These are phyloP conservation scores for Posidonia oceanica DNA, from an alignment of 116 monocot genomes.

Conservation along the genomic window DNA sequence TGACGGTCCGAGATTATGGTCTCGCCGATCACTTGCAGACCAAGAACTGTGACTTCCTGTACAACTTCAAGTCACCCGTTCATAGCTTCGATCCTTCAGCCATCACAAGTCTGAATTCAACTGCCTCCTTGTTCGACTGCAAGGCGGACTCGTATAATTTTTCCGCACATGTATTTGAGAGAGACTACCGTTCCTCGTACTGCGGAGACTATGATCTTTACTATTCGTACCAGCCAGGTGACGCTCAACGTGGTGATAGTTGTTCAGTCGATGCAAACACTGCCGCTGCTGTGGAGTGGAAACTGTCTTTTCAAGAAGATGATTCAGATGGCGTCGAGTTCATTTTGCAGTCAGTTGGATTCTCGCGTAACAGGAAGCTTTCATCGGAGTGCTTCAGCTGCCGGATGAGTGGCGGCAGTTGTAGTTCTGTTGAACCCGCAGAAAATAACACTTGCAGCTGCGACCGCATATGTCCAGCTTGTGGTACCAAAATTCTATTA, in stretches of 20 bases:
- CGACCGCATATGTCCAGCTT: not conserved
- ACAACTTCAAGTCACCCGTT: not conserved
- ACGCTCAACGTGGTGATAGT: not conserved
- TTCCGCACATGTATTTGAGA: not conserved
- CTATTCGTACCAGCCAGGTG: not conserved
- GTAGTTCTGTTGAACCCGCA: not conserved
- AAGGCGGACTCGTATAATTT: slow-evolving; percentile 1
- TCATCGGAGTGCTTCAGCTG: not conserved
- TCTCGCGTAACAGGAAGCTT: not conserved
- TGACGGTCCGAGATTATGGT: not conserved
- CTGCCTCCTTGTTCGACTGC: slow-evolving; percentile 4
- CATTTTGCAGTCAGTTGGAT: not conserved
- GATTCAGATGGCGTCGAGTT: not conserved
- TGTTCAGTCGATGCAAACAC: not conserved
- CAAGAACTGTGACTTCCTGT: slow-evolving; percentile 3
- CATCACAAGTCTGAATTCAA: not conserved
- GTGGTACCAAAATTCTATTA: not conserved
- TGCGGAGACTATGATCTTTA: slow-evolving; percentile 2
- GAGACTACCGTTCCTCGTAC: not conserved
- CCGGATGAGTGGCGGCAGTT: not conserved
- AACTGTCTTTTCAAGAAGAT: not conserved
- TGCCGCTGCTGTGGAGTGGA: not conserved
- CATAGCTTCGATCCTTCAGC: not conserved
- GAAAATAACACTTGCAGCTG: not conserved
- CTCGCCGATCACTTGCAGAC: not conserved